Evolutionary conservation across 345 rosid species (phyloP).

Genomic region (Gossypium rotundifolium): DNA sequence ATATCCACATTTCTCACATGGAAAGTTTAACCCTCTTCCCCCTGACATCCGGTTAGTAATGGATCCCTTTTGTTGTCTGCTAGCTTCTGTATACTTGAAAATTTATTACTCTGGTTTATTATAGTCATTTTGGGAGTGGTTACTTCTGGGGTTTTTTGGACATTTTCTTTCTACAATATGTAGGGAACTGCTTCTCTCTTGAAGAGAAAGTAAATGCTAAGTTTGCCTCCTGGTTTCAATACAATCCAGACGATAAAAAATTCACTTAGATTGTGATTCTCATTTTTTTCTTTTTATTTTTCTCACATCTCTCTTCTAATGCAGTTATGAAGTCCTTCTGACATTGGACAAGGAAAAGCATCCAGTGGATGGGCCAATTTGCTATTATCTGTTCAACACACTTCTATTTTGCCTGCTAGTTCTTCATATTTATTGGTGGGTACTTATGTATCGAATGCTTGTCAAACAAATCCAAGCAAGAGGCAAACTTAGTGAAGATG

Average conservation of each 20-base stretch:
- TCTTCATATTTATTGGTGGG: constrained; percentile 95
- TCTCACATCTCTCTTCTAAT: constrained; percentile 8
- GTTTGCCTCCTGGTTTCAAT: background rate
- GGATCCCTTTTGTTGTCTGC: background rate
- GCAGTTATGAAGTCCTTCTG: constrained; percentile 75
- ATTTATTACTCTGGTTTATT: background rate
- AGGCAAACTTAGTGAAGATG: constrained; percentile 78
- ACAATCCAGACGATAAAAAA: background rate
- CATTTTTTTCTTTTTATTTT: background rate
- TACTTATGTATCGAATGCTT: constrained; percentile 73
- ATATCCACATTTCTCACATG: background rate
- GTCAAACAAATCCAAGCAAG: constrained; percentile 71
- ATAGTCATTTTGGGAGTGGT: background rate
- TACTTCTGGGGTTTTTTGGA: background rate
- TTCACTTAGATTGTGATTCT: background rate
- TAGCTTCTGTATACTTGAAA: background rate
- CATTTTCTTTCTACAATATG: background rate
- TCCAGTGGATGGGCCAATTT: constrained; percentile 56
- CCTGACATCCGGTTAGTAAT: background rate
- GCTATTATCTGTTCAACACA: constrained; percentile 73
- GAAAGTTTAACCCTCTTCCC: background rate
- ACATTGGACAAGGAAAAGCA: constrained; percentile 70
- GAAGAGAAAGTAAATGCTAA: background rate
- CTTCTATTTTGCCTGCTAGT: constrained; percentile 69
- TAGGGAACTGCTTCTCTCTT: background rate